Percentiles rank a stretch among this genome's conserved stretches.
Conservation (phyloP, 805 yeast genomes). For the Ogataea ganodermae region DNA sequence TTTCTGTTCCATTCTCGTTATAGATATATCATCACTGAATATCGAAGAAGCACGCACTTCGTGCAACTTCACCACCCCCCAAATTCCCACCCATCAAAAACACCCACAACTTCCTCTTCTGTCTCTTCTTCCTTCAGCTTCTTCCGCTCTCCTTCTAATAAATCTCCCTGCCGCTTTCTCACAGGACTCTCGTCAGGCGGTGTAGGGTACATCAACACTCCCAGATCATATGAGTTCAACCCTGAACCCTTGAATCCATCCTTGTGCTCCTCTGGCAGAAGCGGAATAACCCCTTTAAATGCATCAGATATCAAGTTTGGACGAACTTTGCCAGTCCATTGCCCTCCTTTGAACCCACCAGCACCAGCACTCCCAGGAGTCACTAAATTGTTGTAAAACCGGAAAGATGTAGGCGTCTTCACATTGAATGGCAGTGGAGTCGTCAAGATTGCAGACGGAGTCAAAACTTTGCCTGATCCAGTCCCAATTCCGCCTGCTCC, state of each 20-base stretch:
- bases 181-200: constrained; percentile 37
- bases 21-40: too few relatives aligned
- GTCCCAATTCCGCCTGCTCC: constrained; percentile 8
- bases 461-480: constrained; percentile 24
- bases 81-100: constrained; percentile 35
- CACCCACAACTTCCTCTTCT: constrained; percentile 22
- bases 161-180: constrained; percentile 1
- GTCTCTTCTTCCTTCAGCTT: constrained; percentile 20
- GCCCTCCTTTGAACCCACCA: constrained; percentile 11
- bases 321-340: constrained; percentile 41
- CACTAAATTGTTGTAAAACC: constrained; percentile 25
- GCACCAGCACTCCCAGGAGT: constrained; percentile 20
- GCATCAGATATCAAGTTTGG: constrained; percentile 47
- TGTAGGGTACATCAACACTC: constrained; percentile 35
- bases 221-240: constrained; percentile 14
- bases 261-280: constrained; percentile 25
- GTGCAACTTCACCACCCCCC: constrained; percentile 15
- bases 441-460: constrained; percentile 42
- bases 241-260: constrained; percentile 8
- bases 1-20: too few relatives aligned
- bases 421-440: constrained; percentile 40
- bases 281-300: constrained; percentile 44
- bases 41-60: too few relatives aligned
- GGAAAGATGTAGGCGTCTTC: constrained; percentile 45
- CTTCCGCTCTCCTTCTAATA: constrained; percentile 19